Evolutionary conservation across 2,329 filamentous ascomycete genomes (phyloP), one percentile per base, ranked within the genome.

Genomic region (Paecilomyces fulvus): DNA sequence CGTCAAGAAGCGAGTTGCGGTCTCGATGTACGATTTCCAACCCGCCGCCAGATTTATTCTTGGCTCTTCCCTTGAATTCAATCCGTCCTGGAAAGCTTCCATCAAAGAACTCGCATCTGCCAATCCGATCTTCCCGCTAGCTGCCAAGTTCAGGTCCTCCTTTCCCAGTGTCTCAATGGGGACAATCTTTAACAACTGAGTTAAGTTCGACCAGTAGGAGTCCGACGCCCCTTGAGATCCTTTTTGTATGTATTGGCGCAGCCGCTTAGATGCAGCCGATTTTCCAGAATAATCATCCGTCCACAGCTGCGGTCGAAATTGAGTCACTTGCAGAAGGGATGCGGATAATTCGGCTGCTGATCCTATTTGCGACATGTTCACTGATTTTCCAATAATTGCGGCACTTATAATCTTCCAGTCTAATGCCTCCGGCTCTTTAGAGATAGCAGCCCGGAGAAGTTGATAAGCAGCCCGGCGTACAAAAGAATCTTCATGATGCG

Each of bases 221-320:
- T 79, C 74, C 0, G 83, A 77, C 2, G 88, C 87, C n/a, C 85
- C 83, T 65, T 96, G 89, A 0, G 92, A 95, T 2, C 94, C 92
- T 64, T 86, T 89, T 59, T 88, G 85, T 6, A 97, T 76, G 63
- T 95, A 94, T 8, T 84, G 77, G 52, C 83, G 81, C 3, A 99
- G 72, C 21, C 86, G 74, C 58, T 77, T 82, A 58, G 73, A 79
- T 57, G 71, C 81, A 7, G 79, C 67, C 30, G 80, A 81, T 67
- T 85, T 86, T 51, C 78, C 80, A 28, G 73, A 77, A 68, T 85
- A 85, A 55, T 83, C 76, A 4, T 78, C 77, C 1, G 84, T 86
- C 94, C 94, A 99, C 9, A 92, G 77, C 14, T 84, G 79, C 0
- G 90, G 85, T 52, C 85, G 80, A 11, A 70, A 69, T 30, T 76